phyloP scores from a whole-genome alignment of 176 grass and related monocot species.

The Musa troglodytarum region DNA sequence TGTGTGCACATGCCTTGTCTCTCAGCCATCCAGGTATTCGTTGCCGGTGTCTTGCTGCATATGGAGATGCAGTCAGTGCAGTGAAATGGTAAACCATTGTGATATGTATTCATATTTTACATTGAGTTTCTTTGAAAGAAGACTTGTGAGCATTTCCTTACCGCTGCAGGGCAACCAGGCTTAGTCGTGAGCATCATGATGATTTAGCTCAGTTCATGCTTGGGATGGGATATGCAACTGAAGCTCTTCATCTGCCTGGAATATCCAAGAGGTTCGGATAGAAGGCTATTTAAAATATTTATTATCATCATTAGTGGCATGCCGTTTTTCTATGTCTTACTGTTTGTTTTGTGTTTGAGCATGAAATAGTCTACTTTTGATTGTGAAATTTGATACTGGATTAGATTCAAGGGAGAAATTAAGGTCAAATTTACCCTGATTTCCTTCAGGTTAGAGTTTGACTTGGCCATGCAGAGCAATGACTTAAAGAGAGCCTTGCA shows the following conservation, averaged over 20 bases:
- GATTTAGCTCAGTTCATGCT: constrained; percentile 99
- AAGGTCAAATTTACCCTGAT: constrained; percentile 19
- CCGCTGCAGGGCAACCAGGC: constrained; percentile 78
- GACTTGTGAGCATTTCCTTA: constrained; percentile 10
- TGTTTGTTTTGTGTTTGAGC: background rate
- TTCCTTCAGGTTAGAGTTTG: constrained; percentile 81
- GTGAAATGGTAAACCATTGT: constrained; percentile 75
- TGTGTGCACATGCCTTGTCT: constrained; percentile 97
- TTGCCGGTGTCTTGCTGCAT: constrained; percentile 92
- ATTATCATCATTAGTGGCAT: background rate
- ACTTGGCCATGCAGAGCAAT: constrained; percentile 97
- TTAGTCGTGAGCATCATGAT: constrained; percentile 93
- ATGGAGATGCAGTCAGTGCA: constrained; percentile 96
- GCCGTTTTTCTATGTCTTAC: background rate
- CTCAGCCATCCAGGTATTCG: constrained; percentile 99
- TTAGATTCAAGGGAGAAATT: background rate
- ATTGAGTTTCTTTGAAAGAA: constrained; percentile 3
- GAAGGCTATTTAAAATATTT: background rate
- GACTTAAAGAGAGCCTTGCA: constrained; percentile 94
- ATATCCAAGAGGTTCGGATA: constrained; percentile 77
- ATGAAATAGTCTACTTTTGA: background rate
- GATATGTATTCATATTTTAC: constrained; percentile 11
- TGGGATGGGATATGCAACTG: constrained; percentile 99
- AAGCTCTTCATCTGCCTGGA: constrained; percentile 99
- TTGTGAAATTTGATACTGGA: background rate